phyloP scores from a whole-genome alignment of 192 early-diverging fungal genomes.

The Linnemannia zychae region DNA sequence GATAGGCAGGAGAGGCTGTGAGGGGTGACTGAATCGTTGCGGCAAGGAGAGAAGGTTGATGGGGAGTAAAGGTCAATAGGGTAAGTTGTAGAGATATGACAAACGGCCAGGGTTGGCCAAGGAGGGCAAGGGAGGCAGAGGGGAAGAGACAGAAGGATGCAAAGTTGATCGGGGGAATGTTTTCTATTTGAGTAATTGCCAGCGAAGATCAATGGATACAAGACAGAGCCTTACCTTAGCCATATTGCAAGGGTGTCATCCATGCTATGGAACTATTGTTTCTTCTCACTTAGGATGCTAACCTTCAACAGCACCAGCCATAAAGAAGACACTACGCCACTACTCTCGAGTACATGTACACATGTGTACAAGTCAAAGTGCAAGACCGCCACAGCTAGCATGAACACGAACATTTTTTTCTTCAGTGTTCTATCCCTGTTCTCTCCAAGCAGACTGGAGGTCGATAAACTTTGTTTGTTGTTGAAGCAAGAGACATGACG shows the following conservation, averaged over 20 bases:
- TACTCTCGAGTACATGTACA: no score
- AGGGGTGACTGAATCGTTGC: no score
- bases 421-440: neutral
- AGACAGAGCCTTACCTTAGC: neutral
- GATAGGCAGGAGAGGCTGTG: neutral
- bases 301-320: no score
- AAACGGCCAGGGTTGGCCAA: neutral
- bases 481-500: neutral
- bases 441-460: neutral
- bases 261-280: no score
- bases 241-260: neutral
- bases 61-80: neutral
- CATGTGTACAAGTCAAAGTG: no score
- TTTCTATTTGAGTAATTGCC: neutral
- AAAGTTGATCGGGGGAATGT: neutral
- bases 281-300: no score
- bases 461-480: neutral
- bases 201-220: neutral
- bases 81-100: neutral
- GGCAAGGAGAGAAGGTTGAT: neutral
- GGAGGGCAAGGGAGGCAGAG: neutral
- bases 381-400: neutral
- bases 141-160: conserved; percentile 1
- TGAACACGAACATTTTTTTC: conserved; percentile 7
- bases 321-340: no score